Percentiles rank a stretch among this genome's conserved stretches.
Conservation (phyloP, 2,329 filamentous ascomycete genomes). For the Fusarium begoniae region DNA sequence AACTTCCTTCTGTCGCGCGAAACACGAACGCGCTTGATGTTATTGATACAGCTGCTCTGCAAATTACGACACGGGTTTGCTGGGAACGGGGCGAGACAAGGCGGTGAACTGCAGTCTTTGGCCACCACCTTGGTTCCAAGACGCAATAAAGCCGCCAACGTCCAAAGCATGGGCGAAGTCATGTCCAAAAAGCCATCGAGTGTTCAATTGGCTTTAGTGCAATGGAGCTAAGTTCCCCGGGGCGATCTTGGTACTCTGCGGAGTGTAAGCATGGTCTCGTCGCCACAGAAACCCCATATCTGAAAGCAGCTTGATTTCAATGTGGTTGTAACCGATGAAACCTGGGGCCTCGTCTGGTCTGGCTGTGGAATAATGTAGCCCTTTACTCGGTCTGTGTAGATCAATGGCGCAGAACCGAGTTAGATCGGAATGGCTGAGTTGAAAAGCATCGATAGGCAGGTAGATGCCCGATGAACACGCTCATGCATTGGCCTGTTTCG, state of each 20-base stretch:
- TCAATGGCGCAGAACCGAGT: neutral
- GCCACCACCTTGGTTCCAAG: neutral
- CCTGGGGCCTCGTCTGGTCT: neutral
- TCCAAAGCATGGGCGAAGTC: neutral
- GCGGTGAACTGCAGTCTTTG: neutral
- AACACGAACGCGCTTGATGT: neutral
- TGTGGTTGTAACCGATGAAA: neutral
- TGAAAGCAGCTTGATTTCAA: neutral
- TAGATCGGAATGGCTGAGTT: neutral
- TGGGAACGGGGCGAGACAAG: neutral
- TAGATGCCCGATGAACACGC: neutral
- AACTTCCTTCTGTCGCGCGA: neutral
- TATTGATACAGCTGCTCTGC: neutral
- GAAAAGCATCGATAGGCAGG: neutral
- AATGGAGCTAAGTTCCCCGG: neutral
- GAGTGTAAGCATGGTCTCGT: neutral
- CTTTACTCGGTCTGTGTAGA: neutral
- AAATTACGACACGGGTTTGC: neutral
- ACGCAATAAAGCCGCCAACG: neutral
- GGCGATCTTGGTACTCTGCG: neutral
- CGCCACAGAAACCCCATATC: constrained; percentile 2
- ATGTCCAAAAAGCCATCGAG: neutral
- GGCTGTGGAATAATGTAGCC: neutral
- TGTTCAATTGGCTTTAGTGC: neutral
- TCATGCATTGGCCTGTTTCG: neutral